Conservation (phyloP, 805 yeast species). For the Candida easanensis region DNA sequence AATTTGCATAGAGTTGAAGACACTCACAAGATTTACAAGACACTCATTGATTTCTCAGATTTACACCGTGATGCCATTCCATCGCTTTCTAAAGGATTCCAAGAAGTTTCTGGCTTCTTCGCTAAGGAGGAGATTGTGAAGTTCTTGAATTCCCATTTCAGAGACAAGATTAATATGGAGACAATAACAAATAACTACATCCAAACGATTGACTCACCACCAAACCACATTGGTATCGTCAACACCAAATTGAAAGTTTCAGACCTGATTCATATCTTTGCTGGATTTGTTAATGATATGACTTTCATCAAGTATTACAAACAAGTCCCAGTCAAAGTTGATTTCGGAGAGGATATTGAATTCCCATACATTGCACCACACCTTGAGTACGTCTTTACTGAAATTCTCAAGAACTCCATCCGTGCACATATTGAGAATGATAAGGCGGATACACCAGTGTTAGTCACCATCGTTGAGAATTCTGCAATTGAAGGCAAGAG, state of each 20-base stretch:
- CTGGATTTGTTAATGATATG: constrained; percentile 78
- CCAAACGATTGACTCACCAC: constrained; percentile 47
- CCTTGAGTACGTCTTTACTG: constrained; percentile 83
- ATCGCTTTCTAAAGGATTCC: constrained; percentile 76
- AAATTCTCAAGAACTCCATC: constrained; percentile 80
- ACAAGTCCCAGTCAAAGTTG: constrained; percentile 57
- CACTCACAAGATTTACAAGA: constrained; percentile 45
- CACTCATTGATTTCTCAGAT: constrained; percentile 59
- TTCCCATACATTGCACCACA: constrained; percentile 88
- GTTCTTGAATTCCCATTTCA: constrained; percentile 73
- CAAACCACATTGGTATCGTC: constrained; percentile 60
- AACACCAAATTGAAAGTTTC: constrained; percentile 65
- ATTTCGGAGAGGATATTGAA: constrained; percentile 50
- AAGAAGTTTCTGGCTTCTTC: constrained; percentile 51
- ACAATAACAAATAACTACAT: constrained; percentile 84
- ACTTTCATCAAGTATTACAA: constrained; percentile 82
- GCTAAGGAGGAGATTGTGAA: constrained; percentile 50
- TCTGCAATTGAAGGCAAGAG: constrained; percentile 23
- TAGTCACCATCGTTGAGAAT: constrained; percentile 42
- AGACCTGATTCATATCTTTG: constrained; percentile 58
- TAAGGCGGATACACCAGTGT: constrained; percentile 37
- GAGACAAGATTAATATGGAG: constrained; percentile 84
- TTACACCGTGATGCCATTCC: constrained; percentile 85
- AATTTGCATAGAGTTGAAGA: constrained; percentile 40
- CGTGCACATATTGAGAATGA: constrained; percentile 81